Base-by-base conservation (phyloP, 1,284 basidiomycete genomes). In the Apiotrichum laibachii region DNA sequence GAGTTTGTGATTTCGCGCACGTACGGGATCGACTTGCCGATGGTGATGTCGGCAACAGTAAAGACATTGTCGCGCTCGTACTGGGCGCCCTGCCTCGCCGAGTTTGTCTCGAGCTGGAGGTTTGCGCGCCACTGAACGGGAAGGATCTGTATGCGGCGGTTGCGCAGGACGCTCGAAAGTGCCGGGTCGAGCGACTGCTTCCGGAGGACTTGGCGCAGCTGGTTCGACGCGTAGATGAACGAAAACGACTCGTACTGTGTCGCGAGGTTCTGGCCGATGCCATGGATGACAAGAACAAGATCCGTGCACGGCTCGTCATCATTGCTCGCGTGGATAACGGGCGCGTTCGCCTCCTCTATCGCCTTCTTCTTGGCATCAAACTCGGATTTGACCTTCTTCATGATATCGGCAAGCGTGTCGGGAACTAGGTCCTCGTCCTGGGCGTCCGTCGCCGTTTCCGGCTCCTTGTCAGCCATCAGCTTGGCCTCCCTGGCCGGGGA, bases 101-200 rank as follows among this genome's bases (percentile, higher is more conserved):
- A 75, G 21, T 77, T 75, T 19, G 79, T 71, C 37, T 76, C 77
- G 13, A 82, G 69, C 44, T 81, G 71, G 21, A 84, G 71, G 10
- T 73, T 80, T 2, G 82, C 79, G 33, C 83, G 73, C 83, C 83
- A 85, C 62, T 81, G 81, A 7, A 85, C 79, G 1, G 83, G 83
- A 4, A 85, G 68, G 37, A 85, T 79, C 57, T 74, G 81, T 5
- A 80, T 72, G 42, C 81, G 77, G 9, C 80, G 70, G 48, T 79
- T 69, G 12, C 80, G 70, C 62, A 81, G 79, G 47, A 82, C 79
- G 0, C 77, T 80, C 1, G 75, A 65, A 1, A 82, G 62, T 13
- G 80, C 79, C 2, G 81, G 80, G 35, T 79, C 72, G 12, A 61
- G 57, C 0, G 78, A 69, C 68, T 82, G 81, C 57, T 79, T 80